Conservation (phyloP, 805 yeast genomes). For the Metschnikowia peoriensis region DNA sequence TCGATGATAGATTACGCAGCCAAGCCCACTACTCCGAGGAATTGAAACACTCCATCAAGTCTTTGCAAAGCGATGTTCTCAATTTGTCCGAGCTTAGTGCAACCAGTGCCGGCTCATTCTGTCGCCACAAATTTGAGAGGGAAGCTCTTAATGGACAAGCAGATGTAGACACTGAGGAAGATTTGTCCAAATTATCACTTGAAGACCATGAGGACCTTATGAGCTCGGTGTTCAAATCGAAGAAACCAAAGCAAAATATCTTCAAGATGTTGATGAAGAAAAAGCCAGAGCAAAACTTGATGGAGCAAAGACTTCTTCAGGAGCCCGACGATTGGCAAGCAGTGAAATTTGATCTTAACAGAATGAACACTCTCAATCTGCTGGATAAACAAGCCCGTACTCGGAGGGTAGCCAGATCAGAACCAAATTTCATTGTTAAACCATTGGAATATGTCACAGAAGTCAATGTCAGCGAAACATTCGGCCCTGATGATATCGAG, state of each 20-base stretch:
- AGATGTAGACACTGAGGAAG: slow-evolving; percentile 6
- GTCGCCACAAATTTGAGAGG: slow-evolving; percentile 63
- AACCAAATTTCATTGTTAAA: slow-evolving; percentile 37
- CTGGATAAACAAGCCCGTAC: slow-evolving; percentile 71
- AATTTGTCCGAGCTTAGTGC: slow-evolving; percentile 75
- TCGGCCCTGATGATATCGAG: slow-evolving; percentile 20
- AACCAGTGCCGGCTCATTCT: slow-evolving; percentile 83
- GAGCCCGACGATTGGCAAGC: slow-evolving; percentile 39
- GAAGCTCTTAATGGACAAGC: slow-evolving; percentile 24
- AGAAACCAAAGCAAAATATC: slow-evolving; percentile 39
- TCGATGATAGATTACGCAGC: slow-evolving; percentile 28
- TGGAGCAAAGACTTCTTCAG: slow-evolving; percentile 46
- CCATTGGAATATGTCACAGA: slow-evolving; percentile 44
- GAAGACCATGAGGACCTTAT: slow-evolving; percentile 30
- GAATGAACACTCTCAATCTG: slow-evolving; percentile 68
- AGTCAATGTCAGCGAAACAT: slow-evolving; percentile 40
- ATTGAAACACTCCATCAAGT: slow-evolving; percentile 38
- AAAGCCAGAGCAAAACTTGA: slow-evolving; percentile 26
- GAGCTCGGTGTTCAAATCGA: slow-evolving; percentile 44
- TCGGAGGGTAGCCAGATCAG: slow-evolving; percentile 48
- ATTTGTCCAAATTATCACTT: slow-evolving; percentile 23
- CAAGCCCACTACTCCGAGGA: slow-evolving; percentile 36
- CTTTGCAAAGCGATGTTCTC: slow-evolving; percentile 46
- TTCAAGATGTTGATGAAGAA: slow-evolving; percentile 43
- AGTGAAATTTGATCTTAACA: slow-evolving; percentile 40